These are phyloP conservation scores for Pseudopyrenochaeta lycopersici DNA, from an alignment of 2,329 filamentous ascomycete genomes.

Conservation along the genomic window DNA sequence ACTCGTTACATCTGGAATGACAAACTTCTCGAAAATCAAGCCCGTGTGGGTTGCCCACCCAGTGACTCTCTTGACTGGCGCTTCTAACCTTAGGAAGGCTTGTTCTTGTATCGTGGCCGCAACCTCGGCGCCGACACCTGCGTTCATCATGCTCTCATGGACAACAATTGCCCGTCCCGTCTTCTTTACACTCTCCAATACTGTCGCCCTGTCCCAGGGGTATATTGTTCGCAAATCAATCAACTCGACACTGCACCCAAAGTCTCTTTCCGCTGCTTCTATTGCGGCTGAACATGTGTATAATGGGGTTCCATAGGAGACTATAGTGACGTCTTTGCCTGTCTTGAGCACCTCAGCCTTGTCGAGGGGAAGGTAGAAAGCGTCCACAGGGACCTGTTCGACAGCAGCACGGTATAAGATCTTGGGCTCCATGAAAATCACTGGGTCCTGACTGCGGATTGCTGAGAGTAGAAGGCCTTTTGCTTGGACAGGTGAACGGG, in stretches of 20 bases:
- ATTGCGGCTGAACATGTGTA: conserved; percentile 85
- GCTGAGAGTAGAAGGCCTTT: conserved; percentile 87
- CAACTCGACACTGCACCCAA: conserved; percentile 80
- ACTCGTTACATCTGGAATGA: conserved; percentile 87
- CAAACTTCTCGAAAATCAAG: conserved; percentile 74
- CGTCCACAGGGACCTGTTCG: conserved; percentile 83
- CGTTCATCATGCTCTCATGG: conserved; percentile 91
- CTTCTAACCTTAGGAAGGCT: conserved; percentile 84
- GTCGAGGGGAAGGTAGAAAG: conserved; percentile 84
- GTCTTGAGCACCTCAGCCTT: conserved; percentile 85
- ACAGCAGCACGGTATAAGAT: conserved; percentile 90
- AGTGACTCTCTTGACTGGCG: conserved; percentile 83
- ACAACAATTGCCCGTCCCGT: conserved; percentile 88
- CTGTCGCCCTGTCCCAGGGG: conserved; percentile 86
- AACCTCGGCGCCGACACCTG: conserved; percentile 87
- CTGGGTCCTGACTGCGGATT: conserved; percentile 79
- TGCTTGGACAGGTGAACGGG: conserved; percentile 84
- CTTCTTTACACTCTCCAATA: conserved; percentile 84
- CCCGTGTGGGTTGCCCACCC: conserved; percentile 91
- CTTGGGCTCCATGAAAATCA: conserved; percentile 94
- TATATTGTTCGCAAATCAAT: conserved; percentile 90
- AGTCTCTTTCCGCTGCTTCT: conserved; percentile 75
- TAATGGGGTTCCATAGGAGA: conserved; percentile 89
- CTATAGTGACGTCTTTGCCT: conserved; percentile 81
- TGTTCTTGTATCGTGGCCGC: conserved; percentile 88